These are phyloP conservation scores for Daldinia decipiens DNA, from an alignment of 495 filamentous ascomycete genomes.

Conservation along the genomic window DNA sequence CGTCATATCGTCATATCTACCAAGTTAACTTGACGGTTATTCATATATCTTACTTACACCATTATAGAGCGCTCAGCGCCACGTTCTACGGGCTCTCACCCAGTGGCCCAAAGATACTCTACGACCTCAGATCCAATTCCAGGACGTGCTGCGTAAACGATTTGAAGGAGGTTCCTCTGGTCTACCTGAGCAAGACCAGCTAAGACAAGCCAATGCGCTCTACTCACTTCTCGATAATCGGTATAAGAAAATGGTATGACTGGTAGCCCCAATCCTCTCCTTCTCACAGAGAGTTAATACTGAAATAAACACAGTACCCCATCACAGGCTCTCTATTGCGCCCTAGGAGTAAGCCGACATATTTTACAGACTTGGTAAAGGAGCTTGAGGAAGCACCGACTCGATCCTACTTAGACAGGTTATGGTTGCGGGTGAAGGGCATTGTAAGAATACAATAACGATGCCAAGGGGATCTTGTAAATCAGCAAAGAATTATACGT, in stretches of 20 bases:
- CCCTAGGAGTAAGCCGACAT: constrained; percentile 77
- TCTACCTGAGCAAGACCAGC: constrained; percentile 47
- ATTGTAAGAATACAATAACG: constrained; percentile 64
- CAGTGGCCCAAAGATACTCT: constrained; percentile 83
- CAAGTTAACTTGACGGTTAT: not conserved
- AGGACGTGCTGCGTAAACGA: constrained; percentile 71
- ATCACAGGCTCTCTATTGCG: constrained; percentile 67
- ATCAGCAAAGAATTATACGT: constrained; percentile 6
- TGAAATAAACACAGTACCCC: constrained; percentile 64
- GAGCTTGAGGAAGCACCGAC: constrained; percentile 78
- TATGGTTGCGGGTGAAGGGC: constrained; percentile 70
- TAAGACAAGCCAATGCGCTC: constrained; percentile 74
- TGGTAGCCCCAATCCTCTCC: too few relatives aligned
- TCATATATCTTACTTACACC: constrained; percentile 33
- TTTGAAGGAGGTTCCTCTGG: constrained; percentile 54
- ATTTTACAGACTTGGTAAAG: constrained; percentile 76
- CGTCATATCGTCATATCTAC: not conserved
- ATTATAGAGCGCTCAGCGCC: constrained; percentile 57
- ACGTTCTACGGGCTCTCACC: constrained; percentile 72
- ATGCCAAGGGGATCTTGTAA: not conserved
- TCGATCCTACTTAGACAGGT: constrained; percentile 65
- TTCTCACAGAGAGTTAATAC: not conserved
- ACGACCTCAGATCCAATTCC: constrained; percentile 80
- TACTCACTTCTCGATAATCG: constrained; percentile 79
- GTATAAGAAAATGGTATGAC: constrained; percentile 67